Percentiles rank a stretch among this genome's conserved stretches.
These are phyloP conservation scores for Nadsonia commutata DNA, from an alignment of 1,139 yeast genomes.

Conservation along the genomic window DNA sequence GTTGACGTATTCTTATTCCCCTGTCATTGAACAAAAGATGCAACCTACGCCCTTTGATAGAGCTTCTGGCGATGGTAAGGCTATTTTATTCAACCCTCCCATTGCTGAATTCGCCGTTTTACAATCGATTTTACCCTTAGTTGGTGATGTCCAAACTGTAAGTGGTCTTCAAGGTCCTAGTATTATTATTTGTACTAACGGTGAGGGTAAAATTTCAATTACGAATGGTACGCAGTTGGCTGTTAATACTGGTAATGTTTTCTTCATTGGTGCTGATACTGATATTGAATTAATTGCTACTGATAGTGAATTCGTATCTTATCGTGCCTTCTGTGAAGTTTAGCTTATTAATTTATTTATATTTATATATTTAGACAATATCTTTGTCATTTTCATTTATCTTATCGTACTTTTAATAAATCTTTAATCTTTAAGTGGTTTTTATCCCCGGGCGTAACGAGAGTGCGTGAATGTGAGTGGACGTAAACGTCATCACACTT, in stretches of 20 bases:
- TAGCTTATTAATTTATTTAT: not conserved
- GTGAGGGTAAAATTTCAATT: constrained; percentile 46
- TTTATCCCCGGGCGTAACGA: too few relatives aligned
- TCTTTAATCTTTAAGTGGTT: not conserved
- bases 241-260: constrained; percentile 55
- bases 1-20: constrained; percentile 80
- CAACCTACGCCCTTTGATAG: constrained; percentile 46
- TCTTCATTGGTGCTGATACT: constrained; percentile 67
- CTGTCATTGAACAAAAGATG: constrained; percentile 90
- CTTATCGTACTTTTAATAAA: not conserved
- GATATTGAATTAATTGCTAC: constrained; percentile 45
- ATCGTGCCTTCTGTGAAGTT: constrained; percentile 52
- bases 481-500: too few relatives aligned
- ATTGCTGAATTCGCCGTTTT: constrained; percentile 90
- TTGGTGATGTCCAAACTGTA: constrained; percentile 34
- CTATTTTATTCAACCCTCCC: constrained; percentile 73
- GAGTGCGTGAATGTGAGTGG: too few relatives aligned
- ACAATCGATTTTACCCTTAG: constrained; percentile 43
- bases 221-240: constrained; percentile 22
- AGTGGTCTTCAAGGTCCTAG: constrained; percentile 75
- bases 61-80: constrained; percentile 42
- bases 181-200: constrained; percentile 69
- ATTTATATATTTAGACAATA: not conserved
- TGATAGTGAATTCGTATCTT: constrained; percentile 49
- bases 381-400: too few relatives aligned